These are phyloP conservation scores for Knufia petricola DNA, from an alignment of 2,329 filamentous ascomycete species.

Conservation along the genomic window DNA sequence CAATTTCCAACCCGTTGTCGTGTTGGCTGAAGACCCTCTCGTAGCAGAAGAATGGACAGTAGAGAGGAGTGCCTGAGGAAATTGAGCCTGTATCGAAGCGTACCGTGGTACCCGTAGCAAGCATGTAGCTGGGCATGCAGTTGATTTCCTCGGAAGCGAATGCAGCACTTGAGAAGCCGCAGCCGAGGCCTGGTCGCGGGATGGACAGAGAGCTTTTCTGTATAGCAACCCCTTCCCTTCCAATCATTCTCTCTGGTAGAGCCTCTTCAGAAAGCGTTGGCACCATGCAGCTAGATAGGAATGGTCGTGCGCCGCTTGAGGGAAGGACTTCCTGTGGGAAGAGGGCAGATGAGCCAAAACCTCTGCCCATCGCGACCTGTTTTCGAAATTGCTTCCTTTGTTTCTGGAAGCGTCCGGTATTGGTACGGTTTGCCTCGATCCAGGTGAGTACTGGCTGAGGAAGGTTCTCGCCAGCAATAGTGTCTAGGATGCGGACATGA, in stretches of 20 bases:
- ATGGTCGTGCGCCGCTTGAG: slow-evolving; percentile 13
- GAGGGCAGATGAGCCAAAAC: slow-evolving; percentile 20
- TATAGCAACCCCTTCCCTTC: slow-evolving; percentile 14
- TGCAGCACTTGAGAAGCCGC: slow-evolving; percentile 18
- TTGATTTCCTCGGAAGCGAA: slow-evolving; percentile 14
- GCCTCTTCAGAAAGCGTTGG: slow-evolving; percentile 19
- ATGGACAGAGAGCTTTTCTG: slow-evolving; percentile 14
- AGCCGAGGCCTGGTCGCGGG: slow-evolving; percentile 19
- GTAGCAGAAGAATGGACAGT: slow-evolving; percentile 20
- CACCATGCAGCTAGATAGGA: slow-evolving; percentile 20
- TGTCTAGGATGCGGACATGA: slow-evolving; percentile 18
- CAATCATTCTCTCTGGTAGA: slow-evolving; percentile 17
- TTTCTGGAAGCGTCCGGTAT: slow-evolving; percentile 12
- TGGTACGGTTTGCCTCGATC: slow-evolving; percentile 15
- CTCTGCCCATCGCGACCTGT: slow-evolving; percentile 17
- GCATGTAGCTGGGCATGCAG: slow-evolving; percentile 16
- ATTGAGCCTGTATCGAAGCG: slow-evolving; percentile 21
- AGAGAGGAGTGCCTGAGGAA: slow-evolving; percentile 18
- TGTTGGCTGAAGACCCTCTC: slow-evolving; percentile 16
- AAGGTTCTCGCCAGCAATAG: slow-evolving; percentile 12
- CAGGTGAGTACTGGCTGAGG: slow-evolving; percentile 14
- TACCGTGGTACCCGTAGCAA: slow-evolving; percentile 18
- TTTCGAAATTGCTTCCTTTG: slow-evolving; percentile 17
- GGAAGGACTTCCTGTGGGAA: slow-evolving; percentile 22
- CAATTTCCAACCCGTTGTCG: slow-evolving; percentile 16